These are phyloP conservation scores for Phytophthora constricta DNA, from an alignment of 352 stramenopile genomes.

Conservation along the genomic window DNA sequence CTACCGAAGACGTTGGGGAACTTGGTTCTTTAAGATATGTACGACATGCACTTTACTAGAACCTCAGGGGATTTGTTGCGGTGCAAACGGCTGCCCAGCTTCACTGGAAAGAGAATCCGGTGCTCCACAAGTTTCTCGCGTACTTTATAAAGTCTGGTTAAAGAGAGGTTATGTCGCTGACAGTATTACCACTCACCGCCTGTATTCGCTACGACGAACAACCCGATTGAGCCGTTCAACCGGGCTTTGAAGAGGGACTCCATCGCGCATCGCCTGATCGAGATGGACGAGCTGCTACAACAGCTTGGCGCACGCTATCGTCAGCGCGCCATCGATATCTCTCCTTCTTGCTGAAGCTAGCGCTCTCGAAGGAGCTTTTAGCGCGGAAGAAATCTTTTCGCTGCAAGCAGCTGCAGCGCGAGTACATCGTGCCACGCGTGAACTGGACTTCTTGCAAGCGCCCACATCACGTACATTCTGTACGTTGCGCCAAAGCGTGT, in stretches of 20 bases:
- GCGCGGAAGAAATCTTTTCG: background rate
- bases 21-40: slow-evolving; percentile 19
- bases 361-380: slow-evolving; percentile 8
- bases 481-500: background rate
- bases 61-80: background rate
- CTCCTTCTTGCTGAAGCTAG: background rate
- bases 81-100: background rate
- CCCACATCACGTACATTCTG: background rate
- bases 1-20: background rate
- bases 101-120: background rate
- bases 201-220: slow-evolving; percentile 29
- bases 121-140: background rate
- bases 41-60: slow-evolving; percentile 24
- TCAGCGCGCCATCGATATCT: background rate
- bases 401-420: background rate
- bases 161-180: slow-evolving; percentile 16
- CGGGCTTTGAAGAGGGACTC: slow-evolving; percentile 27
- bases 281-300: background rate
- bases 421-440: background rate
- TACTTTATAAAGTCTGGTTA: slow-evolving; percentile 12
- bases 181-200: slow-evolving; percentile 16
- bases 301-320: background rate
- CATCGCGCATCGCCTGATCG: slow-evolving; percentile 2
- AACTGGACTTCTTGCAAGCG: background rate
- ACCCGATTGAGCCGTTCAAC: slow-evolving; percentile 37